These are phyloP conservation scores for Beauveria sp. DNA, from an alignment of 2,329 filamentous ascomycete genomes.

Conservation along the genomic window DNA sequence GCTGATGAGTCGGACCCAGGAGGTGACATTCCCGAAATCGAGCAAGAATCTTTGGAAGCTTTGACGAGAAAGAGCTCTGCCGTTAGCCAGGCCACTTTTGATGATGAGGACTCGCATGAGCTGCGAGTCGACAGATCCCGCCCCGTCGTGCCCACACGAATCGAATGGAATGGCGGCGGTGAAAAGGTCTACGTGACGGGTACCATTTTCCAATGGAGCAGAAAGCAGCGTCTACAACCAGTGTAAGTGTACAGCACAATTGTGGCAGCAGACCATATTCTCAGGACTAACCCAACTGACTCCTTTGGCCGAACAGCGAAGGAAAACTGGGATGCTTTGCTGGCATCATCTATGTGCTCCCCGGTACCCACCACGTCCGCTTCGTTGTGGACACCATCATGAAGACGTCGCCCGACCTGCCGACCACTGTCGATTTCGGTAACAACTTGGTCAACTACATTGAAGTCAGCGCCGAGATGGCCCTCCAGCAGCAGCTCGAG, in stretches of 20 bases:
- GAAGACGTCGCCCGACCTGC: constrained; percentile 77
- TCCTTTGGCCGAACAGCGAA: constrained; percentile 31
- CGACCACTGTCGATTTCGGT: constrained; percentile 94
- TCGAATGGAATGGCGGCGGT: constrained; percentile 78
- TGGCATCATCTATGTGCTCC: constrained; percentile 73
- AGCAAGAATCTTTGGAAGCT: constrained; percentile 42
- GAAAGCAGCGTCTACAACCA: constrained; percentile 79
- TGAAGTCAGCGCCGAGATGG: constrained; percentile 75
- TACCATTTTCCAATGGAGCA: constrained; percentile 95
- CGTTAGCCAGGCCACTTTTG: constrained; percentile 56
- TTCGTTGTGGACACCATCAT: constrained; percentile 94
- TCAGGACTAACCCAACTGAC: constrained; percentile 14
- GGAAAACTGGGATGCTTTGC: constrained; percentile 59
- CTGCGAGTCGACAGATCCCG: constrained; percentile 66
- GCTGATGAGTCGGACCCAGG: constrained; percentile 56
- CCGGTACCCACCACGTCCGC: constrained; percentile 92
- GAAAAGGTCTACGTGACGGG: constrained; percentile 95
- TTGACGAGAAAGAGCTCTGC: constrained; percentile 50
- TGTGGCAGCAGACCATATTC: constrained; percentile 7
- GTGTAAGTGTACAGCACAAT: constrained; percentile 54
- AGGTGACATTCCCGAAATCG: constrained; percentile 45
- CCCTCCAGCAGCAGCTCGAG: constrained; percentile 32
- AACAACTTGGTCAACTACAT: constrained; percentile 99
- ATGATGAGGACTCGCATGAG: constrained; percentile 74
- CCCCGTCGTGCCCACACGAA: constrained; percentile 71